Conservation (phyloP, 2,329 filamentous ascomycete genomes). For the Zymoseptoria passerinii region DNA sequence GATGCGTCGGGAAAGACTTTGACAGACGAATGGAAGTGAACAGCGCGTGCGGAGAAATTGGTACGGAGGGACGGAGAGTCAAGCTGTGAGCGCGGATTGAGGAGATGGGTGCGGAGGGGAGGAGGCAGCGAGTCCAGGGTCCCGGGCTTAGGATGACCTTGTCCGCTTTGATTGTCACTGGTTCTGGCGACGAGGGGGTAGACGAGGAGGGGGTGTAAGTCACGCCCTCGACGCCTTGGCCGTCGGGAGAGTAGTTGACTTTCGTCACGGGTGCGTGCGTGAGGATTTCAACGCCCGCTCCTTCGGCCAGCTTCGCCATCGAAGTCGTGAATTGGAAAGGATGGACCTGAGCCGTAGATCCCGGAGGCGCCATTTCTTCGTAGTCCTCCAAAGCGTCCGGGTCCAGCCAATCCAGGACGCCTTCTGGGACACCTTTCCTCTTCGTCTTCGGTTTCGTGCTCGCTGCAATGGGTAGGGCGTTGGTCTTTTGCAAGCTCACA, state of each 20-base stretch:
- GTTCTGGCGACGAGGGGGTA: slow-evolving; percentile 40
- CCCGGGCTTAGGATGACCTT: slow-evolving; percentile 54
- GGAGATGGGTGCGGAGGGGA: slow-evolving; percentile 49
- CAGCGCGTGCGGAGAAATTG: slow-evolving; percentile 64
- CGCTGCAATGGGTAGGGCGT: background rate
- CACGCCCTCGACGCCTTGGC: slow-evolving; percentile 51
- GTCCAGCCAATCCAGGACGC: slow-evolving; percentile 68
- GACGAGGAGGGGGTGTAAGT: slow-evolving; percentile 45
- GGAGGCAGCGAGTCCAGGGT: slow-evolving; percentile 51
- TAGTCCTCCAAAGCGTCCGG: slow-evolving; percentile 59
- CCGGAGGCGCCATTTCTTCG: slow-evolving; percentile 72
- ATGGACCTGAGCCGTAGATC: slow-evolving; percentile 86
- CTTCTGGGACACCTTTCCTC: slow-evolving; percentile 10
- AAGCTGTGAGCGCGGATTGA: slow-evolving; percentile 56
- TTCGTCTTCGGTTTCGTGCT: slow-evolving; percentile 49
- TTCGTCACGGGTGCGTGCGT: slow-evolving; percentile 57
- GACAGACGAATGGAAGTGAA: slow-evolving; percentile 83
- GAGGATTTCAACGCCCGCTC: slow-evolving; percentile 51
- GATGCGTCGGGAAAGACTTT: slow-evolving; percentile 45
- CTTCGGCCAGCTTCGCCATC: slow-evolving; percentile 67
- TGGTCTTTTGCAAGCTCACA: slow-evolving; percentile 47
- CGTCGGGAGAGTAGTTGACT: slow-evolving; percentile 47
- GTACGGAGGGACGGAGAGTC: slow-evolving; percentile 48
- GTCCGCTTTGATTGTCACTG: slow-evolving; percentile 45
- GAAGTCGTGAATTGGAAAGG: slow-evolving; percentile 81